Evolutionary conservation across 805 yeast genomes (phyloP).

Genomic region (Starmerella gropengiesseri): DNA sequence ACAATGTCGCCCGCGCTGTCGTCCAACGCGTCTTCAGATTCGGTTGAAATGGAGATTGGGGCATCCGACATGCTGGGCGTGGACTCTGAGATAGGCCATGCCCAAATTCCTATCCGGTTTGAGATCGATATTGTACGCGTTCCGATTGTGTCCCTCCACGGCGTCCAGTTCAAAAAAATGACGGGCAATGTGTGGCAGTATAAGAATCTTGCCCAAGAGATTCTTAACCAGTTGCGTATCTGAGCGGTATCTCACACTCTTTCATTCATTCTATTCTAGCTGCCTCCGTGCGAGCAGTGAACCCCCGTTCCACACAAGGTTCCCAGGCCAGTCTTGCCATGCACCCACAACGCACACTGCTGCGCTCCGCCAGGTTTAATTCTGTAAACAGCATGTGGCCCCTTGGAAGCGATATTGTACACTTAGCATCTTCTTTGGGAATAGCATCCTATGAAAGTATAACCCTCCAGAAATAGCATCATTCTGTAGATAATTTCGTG

Average conservation of each 20-base stretch:
- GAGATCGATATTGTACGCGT: constrained; percentile 89
- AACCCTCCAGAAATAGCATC: background rate
- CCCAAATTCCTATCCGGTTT: constrained; percentile 58
- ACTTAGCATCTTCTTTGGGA: constrained; percentile 5
- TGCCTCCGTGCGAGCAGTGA: too few species aligned
- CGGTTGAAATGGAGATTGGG: constrained; percentile 28
- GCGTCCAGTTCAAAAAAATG: constrained; percentile 88
- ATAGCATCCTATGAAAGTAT: too few species aligned
- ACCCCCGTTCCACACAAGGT: too few species aligned
- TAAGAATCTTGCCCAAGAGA: constrained; percentile 78
- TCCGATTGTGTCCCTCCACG: constrained; percentile 78
- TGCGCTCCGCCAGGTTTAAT: too few species aligned
- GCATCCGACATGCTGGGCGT: constrained; percentile 33
- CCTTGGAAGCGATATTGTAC: background rate
- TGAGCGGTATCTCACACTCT: constrained; percentile 31
- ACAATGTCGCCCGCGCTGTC: constrained; percentile 15
- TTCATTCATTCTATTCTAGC: too few species aligned
- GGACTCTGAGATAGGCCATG: constrained; percentile 12
- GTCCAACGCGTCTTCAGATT: constrained; percentile 23
- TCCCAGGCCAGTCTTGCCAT: too few species aligned
- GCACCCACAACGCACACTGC: too few species aligned
- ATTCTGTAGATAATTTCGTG: too few species aligned
- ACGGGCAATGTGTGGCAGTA: constrained; percentile 93
- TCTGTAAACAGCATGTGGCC: too few species aligned
- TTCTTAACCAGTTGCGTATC: constrained; percentile 59